Conservation (phyloP, 2,329 filamentous ascomycete genomes). For the Monilinia polystroma region DNA sequence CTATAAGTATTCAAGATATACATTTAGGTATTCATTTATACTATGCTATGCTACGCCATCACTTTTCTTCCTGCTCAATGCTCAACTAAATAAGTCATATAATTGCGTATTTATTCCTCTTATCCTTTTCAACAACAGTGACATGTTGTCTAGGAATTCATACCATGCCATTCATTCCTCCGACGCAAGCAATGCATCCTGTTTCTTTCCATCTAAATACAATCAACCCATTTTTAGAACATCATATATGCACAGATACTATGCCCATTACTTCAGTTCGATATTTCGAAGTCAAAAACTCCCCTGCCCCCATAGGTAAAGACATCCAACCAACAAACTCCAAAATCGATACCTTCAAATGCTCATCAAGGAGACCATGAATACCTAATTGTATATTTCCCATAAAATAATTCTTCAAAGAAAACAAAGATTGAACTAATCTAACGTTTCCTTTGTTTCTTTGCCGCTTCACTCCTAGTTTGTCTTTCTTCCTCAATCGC, state of each 20-base stretch:
- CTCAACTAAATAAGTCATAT: too few species aligned
- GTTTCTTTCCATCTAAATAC: background rate
- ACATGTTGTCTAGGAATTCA: too few species aligned
- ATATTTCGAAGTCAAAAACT: background rate
- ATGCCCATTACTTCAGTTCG: background rate
- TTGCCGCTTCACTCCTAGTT: slow-evolving; percentile 39
- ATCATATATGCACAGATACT: background rate
- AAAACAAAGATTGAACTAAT: background rate
- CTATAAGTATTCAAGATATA: too few species aligned
- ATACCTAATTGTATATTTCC: background rate
- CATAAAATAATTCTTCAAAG: background rate
- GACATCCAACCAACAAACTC: background rate
- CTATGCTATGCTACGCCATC: too few species aligned
- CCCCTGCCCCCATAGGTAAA: background rate
- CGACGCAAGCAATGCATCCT: background rate
- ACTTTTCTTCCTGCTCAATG: too few species aligned
- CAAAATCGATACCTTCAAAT: background rate
- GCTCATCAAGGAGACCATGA: background rate
- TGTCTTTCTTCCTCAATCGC: slow-evolving; percentile 43
- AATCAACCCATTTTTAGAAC: background rate
- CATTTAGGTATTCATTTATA: too few species aligned
- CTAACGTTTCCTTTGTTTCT: slow-evolving; percentile 29
- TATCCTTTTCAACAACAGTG: too few species aligned
- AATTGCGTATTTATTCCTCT: too few species aligned
- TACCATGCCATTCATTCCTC: too few species aligned